phyloP scores from a whole-genome alignment of 129 eudicot genomes.

The Mikania micrantha region DNA sequence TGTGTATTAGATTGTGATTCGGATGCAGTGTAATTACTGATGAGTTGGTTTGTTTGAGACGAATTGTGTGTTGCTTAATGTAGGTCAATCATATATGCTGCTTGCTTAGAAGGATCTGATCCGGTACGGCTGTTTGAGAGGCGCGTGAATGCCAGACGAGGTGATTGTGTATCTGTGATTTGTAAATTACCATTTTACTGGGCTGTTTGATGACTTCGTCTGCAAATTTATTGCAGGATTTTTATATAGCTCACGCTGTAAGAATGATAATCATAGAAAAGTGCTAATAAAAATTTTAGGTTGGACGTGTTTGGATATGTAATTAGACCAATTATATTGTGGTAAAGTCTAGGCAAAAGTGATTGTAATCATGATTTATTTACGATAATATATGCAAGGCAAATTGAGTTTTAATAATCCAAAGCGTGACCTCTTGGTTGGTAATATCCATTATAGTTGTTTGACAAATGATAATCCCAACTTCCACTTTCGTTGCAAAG shows the following conservation, averaged over 20 bases:
- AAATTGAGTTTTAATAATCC: too few relatives aligned
- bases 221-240: background rate
- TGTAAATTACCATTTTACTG: background rate
- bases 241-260: background rate
- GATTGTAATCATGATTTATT: background rate
- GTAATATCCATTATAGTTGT: too few relatives aligned
- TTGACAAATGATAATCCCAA: too few relatives aligned
- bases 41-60: background rate
- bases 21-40: background rate
- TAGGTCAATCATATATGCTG: constrained; percentile 79
- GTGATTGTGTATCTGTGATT: constrained; percentile 22
- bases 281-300: background rate
- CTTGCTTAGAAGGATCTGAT: constrained; percentile 89
- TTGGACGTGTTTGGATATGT: background rate
- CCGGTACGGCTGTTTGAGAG: constrained; percentile 85
- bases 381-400: too few relatives aligned
- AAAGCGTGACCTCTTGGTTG: too few relatives aligned
- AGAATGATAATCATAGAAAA: background rate
- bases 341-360: background rate
- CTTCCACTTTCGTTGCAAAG: too few relatives aligned
- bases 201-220: background rate
- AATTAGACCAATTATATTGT: background rate
- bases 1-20: background rate
- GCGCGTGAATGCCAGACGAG: constrained; percentile 71
- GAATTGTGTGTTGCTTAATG: constrained; percentile 12